phyloP scores from a whole-genome alignment of 208 protist species.

The Endotrypanum monterogeii region DNA sequence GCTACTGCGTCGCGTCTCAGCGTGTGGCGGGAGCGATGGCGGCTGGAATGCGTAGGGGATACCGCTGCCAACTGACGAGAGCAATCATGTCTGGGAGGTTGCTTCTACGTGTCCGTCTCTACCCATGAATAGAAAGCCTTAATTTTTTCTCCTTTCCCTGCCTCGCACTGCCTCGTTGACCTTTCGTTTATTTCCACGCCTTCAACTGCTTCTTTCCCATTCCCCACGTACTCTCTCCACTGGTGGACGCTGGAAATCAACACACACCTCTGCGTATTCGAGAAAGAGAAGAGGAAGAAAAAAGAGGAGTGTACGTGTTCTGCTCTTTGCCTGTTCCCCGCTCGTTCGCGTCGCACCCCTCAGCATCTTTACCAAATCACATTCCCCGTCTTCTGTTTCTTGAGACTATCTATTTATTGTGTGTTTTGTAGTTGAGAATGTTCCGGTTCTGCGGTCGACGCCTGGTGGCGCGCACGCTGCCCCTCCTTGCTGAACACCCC shows the following conservation, averaged over 20 bases:
- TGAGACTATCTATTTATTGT: background rate
- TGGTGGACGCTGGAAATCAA: background rate
- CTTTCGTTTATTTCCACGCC: background rate
- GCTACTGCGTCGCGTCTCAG: background rate
- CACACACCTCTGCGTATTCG: background rate
- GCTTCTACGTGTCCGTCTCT: background rate
- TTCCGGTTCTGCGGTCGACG: conserved; percentile 72
- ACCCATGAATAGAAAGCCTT: background rate
- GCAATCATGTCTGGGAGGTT: too few species aligned
- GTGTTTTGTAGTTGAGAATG: conserved; percentile 43
- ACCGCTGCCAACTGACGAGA: background rate
- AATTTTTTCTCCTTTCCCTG: background rate
- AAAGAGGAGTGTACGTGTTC: conserved; percentile 5
- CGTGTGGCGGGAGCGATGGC: conserved; percentile 55
- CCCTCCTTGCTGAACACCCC: conserved; percentile 44
- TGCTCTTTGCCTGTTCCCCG: background rate
- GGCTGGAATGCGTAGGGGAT: conserved; percentile 54
- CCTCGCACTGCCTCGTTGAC: background rate
- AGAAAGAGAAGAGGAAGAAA: background rate
- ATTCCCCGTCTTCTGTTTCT: background rate
- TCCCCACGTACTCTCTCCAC: background rate
- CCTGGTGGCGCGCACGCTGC: conserved; percentile 61
- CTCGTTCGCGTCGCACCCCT: background rate
- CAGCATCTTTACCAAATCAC: conserved; percentile 1
- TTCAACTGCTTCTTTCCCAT: background rate